Base-by-base conservation (phyloP, 2,329 filamentous ascomycete genomes). In the Pseudocercospora musae region DNA sequence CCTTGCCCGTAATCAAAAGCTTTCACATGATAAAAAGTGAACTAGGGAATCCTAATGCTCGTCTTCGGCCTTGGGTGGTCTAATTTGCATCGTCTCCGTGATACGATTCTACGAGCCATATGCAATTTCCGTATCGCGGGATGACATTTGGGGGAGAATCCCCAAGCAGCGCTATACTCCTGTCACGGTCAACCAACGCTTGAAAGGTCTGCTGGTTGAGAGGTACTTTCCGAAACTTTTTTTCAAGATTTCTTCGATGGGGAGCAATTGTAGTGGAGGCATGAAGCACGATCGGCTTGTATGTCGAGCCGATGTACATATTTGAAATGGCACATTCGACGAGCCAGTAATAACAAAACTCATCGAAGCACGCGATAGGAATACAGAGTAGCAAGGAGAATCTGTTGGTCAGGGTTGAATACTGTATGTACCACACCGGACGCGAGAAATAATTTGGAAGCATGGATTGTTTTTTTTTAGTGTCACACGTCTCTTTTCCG, bases 11-110 rank as follows among this genome's bases (percentile, higher is more conserved):
- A 11, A 31, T 31, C 29, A 31, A 31, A 31, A 2, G 1, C 4
- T 10, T 31, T 4, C 29, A 31, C 29, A 31, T 31, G 10, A 31
- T 10, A 31, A 31, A 31, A 31, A 9, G 62, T 29, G 69, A 72
- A 49, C 72, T n/a, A 70, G 60, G 37, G 54, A 21, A 53, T 69
- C 4, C 59, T 75, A 20, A 71, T 71, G 58, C 68, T 66, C 5
- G 54, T 57, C 6, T 57, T 42, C 33, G 54, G 27, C 8, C 23
- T 57, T 8, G 54, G 54, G 10, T n/a, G 52, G 52, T 23, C 29
- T 60, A 6, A 44, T 60, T 10, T 60, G 59, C 42, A 25, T 60
- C 40, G 55, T 60, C 27, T 60, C 59, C 2, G 49, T 60, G 13
- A 29, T 61, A 4, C 59, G 59, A 3, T 44, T 57, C 20, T 61